Conservation (phyloP, 2,329 filamentous ascomycete genomes). For the Botryotinia narcissicola region DNA sequence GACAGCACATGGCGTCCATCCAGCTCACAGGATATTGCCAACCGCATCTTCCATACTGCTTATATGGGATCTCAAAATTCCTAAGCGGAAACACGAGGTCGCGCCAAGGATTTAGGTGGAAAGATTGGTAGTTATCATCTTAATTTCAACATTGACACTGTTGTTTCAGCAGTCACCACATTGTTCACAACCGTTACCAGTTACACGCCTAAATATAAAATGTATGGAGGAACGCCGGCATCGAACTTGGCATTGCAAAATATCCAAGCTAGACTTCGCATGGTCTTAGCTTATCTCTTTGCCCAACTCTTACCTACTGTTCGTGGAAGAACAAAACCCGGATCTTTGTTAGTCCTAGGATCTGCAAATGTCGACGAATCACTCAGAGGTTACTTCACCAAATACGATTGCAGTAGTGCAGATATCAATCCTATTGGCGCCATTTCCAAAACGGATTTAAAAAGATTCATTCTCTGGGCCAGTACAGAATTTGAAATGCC, state of each 20-base stretch:
- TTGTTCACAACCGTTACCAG: slow-evolving; percentile 57
- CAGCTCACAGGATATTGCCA: slow-evolving; percentile 54
- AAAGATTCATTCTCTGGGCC: slow-evolving; percentile 68
- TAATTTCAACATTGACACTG: slow-evolving; percentile 53
- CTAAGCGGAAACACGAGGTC: slow-evolving; percentile 55
- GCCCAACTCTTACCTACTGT: slow-evolving; percentile 58
- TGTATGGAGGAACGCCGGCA: slow-evolving; percentile 51
- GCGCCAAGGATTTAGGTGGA: slow-evolving; percentile 59
- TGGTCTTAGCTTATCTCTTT: slow-evolving; percentile 63
- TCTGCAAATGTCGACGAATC: slow-evolving; percentile 63
- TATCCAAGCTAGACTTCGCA: slow-evolving; percentile 61
- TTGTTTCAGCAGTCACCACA: slow-evolving; percentile 22
- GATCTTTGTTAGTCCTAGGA: slow-evolving; percentile 64
- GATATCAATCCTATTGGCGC: slow-evolving; percentile 61
- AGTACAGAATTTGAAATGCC: slow-evolving; percentile 58
- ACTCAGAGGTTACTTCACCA: slow-evolving; percentile 60
- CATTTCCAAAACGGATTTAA: slow-evolving; percentile 64
- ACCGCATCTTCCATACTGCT: slow-evolving; percentile 56
- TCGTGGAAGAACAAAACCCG: slow-evolving; percentile 51
- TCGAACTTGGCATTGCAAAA: slow-evolving; percentile 60
- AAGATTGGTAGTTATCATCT: slow-evolving; percentile 70
- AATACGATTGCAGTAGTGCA: slow-evolving; percentile 44
- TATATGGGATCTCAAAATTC: slow-evolving; percentile 22
- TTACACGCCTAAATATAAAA: slow-evolving; percentile 60
- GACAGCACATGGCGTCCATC: slow-evolving; percentile 43